phyloP scores from a whole-genome alignment of 2,329 filamentous ascomycete species.

The Diaporthe sp. region DNA sequence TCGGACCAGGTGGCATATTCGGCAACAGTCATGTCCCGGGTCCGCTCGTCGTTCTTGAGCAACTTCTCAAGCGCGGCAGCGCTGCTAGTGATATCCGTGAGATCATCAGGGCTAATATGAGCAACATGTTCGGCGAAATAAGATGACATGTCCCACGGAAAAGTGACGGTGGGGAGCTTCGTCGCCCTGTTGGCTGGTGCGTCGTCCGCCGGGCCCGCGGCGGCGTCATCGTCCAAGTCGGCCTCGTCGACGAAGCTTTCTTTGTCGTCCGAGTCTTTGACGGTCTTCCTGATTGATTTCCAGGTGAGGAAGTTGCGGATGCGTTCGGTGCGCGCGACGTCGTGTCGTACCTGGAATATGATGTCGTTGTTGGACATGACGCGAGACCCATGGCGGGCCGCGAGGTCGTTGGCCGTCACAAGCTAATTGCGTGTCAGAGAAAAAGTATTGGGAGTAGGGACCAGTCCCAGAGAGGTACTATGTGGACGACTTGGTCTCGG shows the following conservation, averaged over 20 bases:
- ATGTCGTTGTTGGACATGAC: slow-evolving; percentile 94
- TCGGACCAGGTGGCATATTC: slow-evolving; percentile 99
- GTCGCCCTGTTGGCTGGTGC: slow-evolving; percentile 57
- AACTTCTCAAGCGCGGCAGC: slow-evolving; percentile 93
- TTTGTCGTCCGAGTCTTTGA: slow-evolving; percentile 93
- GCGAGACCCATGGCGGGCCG: slow-evolving; percentile 89
- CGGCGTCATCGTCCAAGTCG: slow-evolving; percentile 68
- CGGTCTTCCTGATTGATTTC: slow-evolving; percentile 98
- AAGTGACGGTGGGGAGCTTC: not conserved
- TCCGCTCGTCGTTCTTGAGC: slow-evolving; percentile 95
- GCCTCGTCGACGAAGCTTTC: slow-evolving; percentile 88
- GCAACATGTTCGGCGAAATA: not conserved
- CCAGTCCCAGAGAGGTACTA: slow-evolving; percentile 68
- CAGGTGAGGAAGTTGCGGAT: slow-evolving; percentile 96
- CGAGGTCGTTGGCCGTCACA: slow-evolving; percentile 68
- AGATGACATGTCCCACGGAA: not conserved
- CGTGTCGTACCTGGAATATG: slow-evolving; percentile 96
- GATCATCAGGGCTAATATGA: not conserved
- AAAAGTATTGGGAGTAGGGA: too few relatives aligned
- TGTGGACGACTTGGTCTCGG: slow-evolving; percentile 94
- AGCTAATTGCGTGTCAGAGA: not conserved
- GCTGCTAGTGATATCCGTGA: slow-evolving; percentile 74
- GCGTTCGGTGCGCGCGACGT: slow-evolving; percentile 95
- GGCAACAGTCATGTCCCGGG: slow-evolving; percentile 95
- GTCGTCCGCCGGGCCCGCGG: slow-evolving; percentile 76